These are phyloP conservation scores for Calocybe indica DNA, from an alignment of 768 basidiomycete genomes.

Conservation along the genomic window DNA sequence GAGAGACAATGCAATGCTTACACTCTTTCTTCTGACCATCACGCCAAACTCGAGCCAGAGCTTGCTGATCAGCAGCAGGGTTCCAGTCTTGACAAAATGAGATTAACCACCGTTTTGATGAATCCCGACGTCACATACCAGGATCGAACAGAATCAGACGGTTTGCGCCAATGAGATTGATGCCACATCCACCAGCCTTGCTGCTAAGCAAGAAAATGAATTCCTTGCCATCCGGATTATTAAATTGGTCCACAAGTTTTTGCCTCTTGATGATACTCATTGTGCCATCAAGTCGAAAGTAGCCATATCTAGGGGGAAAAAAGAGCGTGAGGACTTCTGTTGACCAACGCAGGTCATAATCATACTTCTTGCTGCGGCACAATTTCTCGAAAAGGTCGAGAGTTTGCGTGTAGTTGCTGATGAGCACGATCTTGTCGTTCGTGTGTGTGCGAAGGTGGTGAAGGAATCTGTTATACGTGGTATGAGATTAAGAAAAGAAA, in stretches of 20 bases:
- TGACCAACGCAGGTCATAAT: conserved; percentile 1
- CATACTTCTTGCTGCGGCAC: conserved; percentile 78
- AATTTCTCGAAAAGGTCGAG: conserved; percentile 90
- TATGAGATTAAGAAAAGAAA: background rate
- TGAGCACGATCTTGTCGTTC: conserved; percentile 92
- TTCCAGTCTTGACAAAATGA: conserved; percentile 76
- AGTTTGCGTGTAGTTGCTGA: conserved; percentile 96
- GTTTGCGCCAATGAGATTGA: conserved; percentile 96
- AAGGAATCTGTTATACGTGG: conserved; percentile 56
- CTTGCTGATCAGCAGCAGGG: conserved; percentile 97
- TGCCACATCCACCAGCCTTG: conserved; percentile 94
- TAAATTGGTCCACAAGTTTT: conserved; percentile 95
- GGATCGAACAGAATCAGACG: conserved; percentile 95
- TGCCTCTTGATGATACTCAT: conserved; percentile 91
- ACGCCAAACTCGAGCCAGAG: conserved; percentile 97
- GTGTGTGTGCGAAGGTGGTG: conserved; percentile 77
- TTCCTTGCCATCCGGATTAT: conserved; percentile 88
- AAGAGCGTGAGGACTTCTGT: background rate
- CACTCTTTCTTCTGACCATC: conserved; percentile 99
- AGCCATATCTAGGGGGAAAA: conserved; percentile 60
- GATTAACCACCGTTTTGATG: background rate
- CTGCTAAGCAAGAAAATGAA: conserved; percentile 93
- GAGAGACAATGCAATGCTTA: conserved; percentile 27
- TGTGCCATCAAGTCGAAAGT: conserved; percentile 89
- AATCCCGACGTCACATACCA: conserved; percentile 39